Evolutionary conservation across 202 grass and related monocot species (phyloP).

Genomic region (Panicum hallii): DNA sequence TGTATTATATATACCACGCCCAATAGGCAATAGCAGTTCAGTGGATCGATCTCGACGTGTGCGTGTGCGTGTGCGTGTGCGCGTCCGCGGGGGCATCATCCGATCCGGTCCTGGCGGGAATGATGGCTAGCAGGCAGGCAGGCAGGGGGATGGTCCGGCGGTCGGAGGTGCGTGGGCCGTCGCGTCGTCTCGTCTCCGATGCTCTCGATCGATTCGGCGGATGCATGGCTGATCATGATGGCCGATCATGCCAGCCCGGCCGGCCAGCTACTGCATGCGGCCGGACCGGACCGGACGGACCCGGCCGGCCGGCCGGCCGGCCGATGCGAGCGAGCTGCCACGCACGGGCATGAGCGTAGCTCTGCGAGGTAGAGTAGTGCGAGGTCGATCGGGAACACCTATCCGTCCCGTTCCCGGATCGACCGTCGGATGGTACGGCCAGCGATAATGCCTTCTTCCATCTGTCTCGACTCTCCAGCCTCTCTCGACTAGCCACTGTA

Average conservation of each 20-base stretch:
- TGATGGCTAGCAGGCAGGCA: constrained; percentile 9
- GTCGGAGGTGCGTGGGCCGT: background rate
- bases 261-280: too few relatives aligned
- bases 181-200: constrained; percentile 21
- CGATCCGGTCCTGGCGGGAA: constrained; percentile 23
- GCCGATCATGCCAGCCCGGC: too few relatives aligned
- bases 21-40: background rate
- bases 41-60: background rate
- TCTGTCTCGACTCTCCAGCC: background rate
- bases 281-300: too few relatives aligned
- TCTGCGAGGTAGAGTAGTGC: too few relatives aligned
- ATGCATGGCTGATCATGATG: constrained; percentile 7
- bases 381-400: too few relatives aligned
- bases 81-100: too few relatives aligned
- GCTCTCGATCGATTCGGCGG: constrained; percentile 31
- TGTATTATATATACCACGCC: background rate
- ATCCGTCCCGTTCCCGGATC: too few relatives aligned
- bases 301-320: too few relatives aligned
- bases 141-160: background rate
- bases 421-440: background rate
- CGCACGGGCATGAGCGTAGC: background rate
- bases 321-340: too few relatives aligned
- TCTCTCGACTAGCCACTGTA: background rate
- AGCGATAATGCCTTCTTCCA: background rate
- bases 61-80: constrained; percentile 1